Conservation (phyloP, 2,329 filamentous ascomycete genomes). For the Cryphonectria carpinicola region DNA sequence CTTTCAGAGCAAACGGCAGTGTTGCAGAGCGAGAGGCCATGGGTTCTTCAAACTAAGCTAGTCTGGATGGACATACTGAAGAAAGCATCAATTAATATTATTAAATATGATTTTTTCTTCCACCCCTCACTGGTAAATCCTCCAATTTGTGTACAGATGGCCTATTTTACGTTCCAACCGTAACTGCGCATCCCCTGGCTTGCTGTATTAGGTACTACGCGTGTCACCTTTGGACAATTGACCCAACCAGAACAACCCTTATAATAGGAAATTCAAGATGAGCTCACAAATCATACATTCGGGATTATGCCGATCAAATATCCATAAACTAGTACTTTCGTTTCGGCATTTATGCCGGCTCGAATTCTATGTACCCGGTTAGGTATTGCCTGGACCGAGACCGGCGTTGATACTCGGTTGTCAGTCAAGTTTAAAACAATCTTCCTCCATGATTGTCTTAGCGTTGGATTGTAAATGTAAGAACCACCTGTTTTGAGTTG, state of each 20-base stretch:
- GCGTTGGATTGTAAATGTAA: neutral
- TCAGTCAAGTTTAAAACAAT: neutral
- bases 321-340: neutral
- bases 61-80: too few species aligned
- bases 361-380: neutral
- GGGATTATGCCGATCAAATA: neutral
- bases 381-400: neutral
- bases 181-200: neutral
- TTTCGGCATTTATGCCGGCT: neutral
- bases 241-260: neutral
- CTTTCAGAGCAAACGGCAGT: conserved; percentile 19
- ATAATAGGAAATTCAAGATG: neutral
- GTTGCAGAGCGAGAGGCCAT: conserved; percentile 19
- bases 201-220: neutral
- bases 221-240: neutral
- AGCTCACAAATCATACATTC: neutral
- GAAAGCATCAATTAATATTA: neutral
- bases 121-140: neutral
- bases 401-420: neutral
- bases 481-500: neutral
- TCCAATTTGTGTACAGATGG: neutral
- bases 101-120: neutral
- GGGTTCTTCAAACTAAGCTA: conserved; percentile 12
- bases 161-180: neutral
- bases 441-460: neutral